phyloP scores from a whole-genome alignment of 495 filamentous ascomycete genomes.

The Penicillium ochrochloron region DNA sequence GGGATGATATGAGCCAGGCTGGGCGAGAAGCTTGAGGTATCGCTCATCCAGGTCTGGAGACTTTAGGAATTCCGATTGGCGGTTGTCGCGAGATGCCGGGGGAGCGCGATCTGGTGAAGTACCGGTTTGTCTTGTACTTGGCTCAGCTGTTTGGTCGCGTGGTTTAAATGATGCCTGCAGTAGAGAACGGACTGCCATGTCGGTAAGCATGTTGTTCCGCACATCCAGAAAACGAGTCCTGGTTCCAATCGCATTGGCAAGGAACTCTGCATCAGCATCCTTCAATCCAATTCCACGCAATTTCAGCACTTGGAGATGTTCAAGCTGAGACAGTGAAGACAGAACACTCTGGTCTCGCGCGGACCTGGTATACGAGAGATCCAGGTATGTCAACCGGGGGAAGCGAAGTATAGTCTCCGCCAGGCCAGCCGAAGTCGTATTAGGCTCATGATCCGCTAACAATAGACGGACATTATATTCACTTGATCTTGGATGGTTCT shows the following conservation, averaged over 20 bases:
- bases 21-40: slow-evolving; percentile 53
- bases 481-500: slow-evolving; percentile 22
- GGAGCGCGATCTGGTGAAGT: slow-evolving; percentile 22
- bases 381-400: slow-evolving; percentile 60
- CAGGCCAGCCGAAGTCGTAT: slow-evolving; percentile 59
- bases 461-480: slow-evolving; percentile 57
- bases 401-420: slow-evolving; percentile 57
- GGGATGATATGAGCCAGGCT: slow-evolving; percentile 52
- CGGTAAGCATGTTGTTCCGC: slow-evolving; percentile 62
- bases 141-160: slow-evolving; percentile 8
- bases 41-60: slow-evolving; percentile 54
- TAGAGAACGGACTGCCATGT: slow-evolving; percentile 56
- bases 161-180: slow-evolving; percentile 55
- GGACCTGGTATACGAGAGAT: slow-evolving; percentile 63
- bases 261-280: slow-evolving; percentile 56
- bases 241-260: slow-evolving; percentile 57
- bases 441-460: slow-evolving; percentile 60
- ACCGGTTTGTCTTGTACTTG: slow-evolving; percentile 13
- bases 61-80: slow-evolving; percentile 36
- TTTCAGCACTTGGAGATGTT: slow-evolving; percentile 61
- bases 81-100: slow-evolving; percentile 12
- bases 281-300: slow-evolving; percentile 60
- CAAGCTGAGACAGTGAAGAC: slow-evolving; percentile 45
- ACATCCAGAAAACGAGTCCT: slow-evolving; percentile 63
- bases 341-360: slow-evolving; percentile 58